Evolutionary conservation across 75 land plant species (phyloP).

Genomic region (Pinus taeda): DNA sequence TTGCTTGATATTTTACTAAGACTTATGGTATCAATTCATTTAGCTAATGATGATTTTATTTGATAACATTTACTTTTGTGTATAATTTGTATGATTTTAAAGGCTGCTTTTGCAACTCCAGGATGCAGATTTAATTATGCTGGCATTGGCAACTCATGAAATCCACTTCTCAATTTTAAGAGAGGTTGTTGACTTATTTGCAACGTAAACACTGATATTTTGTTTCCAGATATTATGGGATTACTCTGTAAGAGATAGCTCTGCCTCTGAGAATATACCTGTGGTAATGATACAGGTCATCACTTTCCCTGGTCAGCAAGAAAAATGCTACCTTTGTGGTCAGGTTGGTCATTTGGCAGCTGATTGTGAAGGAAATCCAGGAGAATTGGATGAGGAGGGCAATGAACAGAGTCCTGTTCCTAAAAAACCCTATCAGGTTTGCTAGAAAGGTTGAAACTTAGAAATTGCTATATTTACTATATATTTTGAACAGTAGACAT

Average conservation of each 20-base stretch:
- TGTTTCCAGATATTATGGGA: neutral
- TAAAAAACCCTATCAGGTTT: constrained; percentile 45
- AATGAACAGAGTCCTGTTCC: constrained; percentile 15
- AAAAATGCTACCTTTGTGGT: constrained; percentile 89
- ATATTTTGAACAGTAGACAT: neutral
- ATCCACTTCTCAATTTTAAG: constrained; percentile 90
- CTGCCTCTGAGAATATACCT: neutral
- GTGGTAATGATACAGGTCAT: constrained; percentile 51
- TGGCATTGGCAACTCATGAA: constrained; percentile 97
- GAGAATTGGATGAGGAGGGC: constrained; percentile 25
- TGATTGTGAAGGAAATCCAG: constrained; percentile 64
- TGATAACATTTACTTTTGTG: neutral
- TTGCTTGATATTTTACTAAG: neutral
- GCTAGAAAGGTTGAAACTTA: neutral
- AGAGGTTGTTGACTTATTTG: constrained; percentile 51
- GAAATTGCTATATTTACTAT: neutral
- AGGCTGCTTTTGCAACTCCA: constrained; percentile 15
- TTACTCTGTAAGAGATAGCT: neutral
- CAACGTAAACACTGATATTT: neutral
- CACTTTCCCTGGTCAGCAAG: constrained; percentile 74
- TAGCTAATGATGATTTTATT: neutral
- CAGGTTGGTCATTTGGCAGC: constrained; percentile 94
- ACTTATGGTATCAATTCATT: neutral
- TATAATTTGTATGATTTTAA: neutral
- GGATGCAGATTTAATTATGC: constrained; percentile 99